Base-by-base conservation (phyloP, 2,329 filamentous ascomycete species). In the Cladosporium sp. region DNA sequence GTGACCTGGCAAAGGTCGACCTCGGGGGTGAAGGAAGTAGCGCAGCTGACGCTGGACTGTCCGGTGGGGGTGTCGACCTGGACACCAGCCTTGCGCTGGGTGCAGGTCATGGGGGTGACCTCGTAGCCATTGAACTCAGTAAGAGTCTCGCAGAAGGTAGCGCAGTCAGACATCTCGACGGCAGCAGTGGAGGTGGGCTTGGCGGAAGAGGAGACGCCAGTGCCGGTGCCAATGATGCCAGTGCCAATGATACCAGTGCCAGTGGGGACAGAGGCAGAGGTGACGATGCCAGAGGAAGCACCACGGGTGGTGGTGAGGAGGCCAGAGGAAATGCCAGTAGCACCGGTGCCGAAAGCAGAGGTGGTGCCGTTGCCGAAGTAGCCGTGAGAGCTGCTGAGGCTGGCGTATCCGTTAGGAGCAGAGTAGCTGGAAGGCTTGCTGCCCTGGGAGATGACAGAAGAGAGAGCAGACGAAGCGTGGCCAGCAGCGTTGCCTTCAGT, bases 1-100 rank as follows among this genome's bases (percentile, higher is more conserved):
- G 71, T 69, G 30, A 78, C 67, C 30, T 76, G 74, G 63, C 76
- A 78, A 14, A 76, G 64, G 58, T 76, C 74, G 49, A 69, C 63
- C 9, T 59, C 39, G n/a, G 69, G 63, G 14, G 61, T 63, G 54
- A 67, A 61, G 6, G 61, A 61, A 37, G 65, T 50, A 36, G 61
- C 68, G 59, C 68, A 70, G 38, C 47, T 30, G 38, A 58, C 55
- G 28, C n/a, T 45, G 37, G 55, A 58, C 55, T 58, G 55, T 38
- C 55, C 55, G 3, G 15, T 14, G 30, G 55, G 55, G 25, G 55
- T 51, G 55, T 45, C 28, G 17, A 37, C 25, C 19, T 22, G 38
- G 56, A 38, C 30, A 37, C 49, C 49, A 36, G 56, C 56, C 8
- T 25, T 4, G 28, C 30, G 40, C 56, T 59, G 47, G 30, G 47